A percentile compares a stretch with the other conserved stretches of the same genome.
These are phyloP conservation scores for Sporothrix humicola DNA, from an alignment of 2,329 filamentous ascomycete genomes.

Conservation along the genomic window DNA sequence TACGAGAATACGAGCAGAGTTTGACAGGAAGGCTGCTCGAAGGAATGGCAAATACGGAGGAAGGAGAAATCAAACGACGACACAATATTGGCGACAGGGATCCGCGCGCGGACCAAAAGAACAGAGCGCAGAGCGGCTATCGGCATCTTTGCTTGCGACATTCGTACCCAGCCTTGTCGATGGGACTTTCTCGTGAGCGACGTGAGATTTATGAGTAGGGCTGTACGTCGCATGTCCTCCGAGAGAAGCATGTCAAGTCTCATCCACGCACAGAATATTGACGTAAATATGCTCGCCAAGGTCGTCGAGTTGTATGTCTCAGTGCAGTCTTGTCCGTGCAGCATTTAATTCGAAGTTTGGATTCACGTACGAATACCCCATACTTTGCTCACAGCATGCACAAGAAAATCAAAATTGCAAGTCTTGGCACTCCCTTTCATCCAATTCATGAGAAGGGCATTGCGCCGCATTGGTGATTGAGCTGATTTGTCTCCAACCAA, in stretches of 20 bases:
- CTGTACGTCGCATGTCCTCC: not conserved
- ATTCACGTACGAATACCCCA: too few relatives aligned
- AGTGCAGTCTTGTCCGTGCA: too few relatives aligned
- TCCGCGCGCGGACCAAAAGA: not conserved
- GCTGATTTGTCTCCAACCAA: too few relatives aligned
- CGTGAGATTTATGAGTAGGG: not conserved
- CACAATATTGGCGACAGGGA: not conserved
- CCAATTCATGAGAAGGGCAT: too few relatives aligned
- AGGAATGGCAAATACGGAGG: not conserved
- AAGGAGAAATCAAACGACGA: not conserved
- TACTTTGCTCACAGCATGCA: not conserved
- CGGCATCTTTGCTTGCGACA: constrained; percentile 11
- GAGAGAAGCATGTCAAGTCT: too few relatives aligned
- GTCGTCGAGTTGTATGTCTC: too few relatives aligned
- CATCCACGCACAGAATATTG: too few relatives aligned
- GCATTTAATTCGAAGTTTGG: too few relatives aligned
- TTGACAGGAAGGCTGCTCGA: not conserved
- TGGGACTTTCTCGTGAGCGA: not conserved
- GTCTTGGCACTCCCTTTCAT: constrained; percentile 10
- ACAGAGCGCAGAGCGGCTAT: not conserved
- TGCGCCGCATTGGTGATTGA: too few relatives aligned
- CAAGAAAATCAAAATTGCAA: constrained; percentile 9
- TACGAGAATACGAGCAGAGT: not conserved
- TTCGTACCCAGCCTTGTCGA: not conserved
- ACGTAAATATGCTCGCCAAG: too few relatives aligned